A percentile compares a stretch with the other conserved stretches of the same genome.
Conservation (phyloP, 371 early-diverging fungal species). For the Mucor ambiguus region DNA sequence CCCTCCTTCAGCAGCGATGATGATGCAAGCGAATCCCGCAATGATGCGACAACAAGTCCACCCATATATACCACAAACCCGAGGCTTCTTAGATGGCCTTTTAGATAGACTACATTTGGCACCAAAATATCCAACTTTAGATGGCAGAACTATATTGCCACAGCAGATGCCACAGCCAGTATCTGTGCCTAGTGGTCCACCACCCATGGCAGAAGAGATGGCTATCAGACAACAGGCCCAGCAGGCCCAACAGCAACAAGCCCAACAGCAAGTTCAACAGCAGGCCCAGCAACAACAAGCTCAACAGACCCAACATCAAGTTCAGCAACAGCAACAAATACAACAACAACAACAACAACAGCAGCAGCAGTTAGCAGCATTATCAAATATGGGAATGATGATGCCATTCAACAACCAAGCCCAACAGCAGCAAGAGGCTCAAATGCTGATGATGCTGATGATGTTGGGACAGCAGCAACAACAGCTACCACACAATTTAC, state of each 20-base stretch:
- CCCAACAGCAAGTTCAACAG: slow-evolving; percentile 5
- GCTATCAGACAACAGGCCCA: slow-evolving; percentile 5
- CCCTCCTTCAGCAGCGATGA: neutral
- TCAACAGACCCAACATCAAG: neutral
- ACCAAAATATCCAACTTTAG: neutral
- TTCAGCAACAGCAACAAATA: slow-evolving; percentile 4
- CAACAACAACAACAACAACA: neutral
- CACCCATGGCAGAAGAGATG: slow-evolving; percentile 1
- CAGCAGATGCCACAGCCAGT: neutral
- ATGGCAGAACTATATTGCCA: neutral
- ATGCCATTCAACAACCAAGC: neutral
- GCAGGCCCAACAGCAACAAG: slow-evolving; percentile 1
- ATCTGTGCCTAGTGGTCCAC: neutral
- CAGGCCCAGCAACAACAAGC: neutral
- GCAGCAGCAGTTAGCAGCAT: neutral
- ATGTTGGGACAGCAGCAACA: slow-evolving; percentile 5
- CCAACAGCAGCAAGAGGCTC: neutral
- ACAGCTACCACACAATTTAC: neutral
- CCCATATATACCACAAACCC: neutral
- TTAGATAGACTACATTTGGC: neutral
- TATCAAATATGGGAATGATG: slow-evolving; percentile 8
- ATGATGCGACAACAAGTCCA: neutral
- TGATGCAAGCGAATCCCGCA: neutral
- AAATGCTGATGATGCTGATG: slow-evolving; percentile 6
- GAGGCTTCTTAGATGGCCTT: slow-evolving; percentile 5